Base-by-base conservation (phyloP, 1,139 yeast genomes). In the Yamadazyma trypodendri region DNA sequence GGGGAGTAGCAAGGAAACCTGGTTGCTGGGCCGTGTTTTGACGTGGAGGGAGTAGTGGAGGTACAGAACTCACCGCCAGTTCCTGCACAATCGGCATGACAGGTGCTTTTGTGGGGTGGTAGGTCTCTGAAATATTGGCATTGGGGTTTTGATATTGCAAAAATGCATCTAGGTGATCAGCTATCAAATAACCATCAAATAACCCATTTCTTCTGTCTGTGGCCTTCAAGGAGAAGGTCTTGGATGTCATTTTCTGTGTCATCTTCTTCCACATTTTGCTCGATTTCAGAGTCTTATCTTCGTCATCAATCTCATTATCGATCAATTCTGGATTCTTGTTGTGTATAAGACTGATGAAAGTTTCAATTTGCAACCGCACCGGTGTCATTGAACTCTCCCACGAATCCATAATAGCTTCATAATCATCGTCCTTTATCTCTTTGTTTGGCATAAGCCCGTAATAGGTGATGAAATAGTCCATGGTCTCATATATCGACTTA, bases 371-470 rank as follows among this genome's bases (percentile, higher is more conserved):
- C 32, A 51, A 49, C 48, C 63, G 57, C 20, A 56, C 58, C 2
- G 63, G 61, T 13, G 63, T 65, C 37, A 52, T 49, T 10, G 55
- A 43, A 6, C 47, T 36, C 36, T 69, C 73, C 76, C 76, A 72
- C 20, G 54, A 44, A 11, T 54, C 57, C 1, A 53, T 42, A 11
- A 71, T 63, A 0, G 44, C 36, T 11, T 58, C 58, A 38, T 58
- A 61, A 5, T 46, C 32, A 16, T 35, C 44, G 16, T 38, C 43
- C 3, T 39, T 39, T 4, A 30, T 24, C 13, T 40, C 40, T 7
- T 35, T 39, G 4, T 41, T 40, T 18, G 45, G 22, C 17, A 38
- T 20, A 14, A 65, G 49, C 0, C 81, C 81, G 44, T 73, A 75
- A 40, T 60, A 59, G 6, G 54, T 52, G 9, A 64, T 48, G 44